Base-by-base conservation (phyloP, 805 yeast genomes). In the Metschnikowia continentalis region DNA sequence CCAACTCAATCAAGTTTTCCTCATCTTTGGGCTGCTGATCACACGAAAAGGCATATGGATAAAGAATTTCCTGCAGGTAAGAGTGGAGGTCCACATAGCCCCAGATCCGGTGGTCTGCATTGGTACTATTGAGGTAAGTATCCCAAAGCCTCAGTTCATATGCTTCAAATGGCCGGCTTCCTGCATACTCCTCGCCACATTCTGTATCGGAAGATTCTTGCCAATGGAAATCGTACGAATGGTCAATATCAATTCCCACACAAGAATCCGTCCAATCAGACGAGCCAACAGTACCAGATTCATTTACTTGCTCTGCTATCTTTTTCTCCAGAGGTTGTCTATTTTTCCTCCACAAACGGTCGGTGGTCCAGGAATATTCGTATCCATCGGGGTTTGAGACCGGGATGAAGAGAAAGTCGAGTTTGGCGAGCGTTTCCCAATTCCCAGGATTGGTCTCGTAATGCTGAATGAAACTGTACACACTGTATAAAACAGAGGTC, bases 321-420 rank as follows among this genome's bases (percentile, higher is more conserved):
- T 47, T 48, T 37, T 36, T 32, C 10, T 50, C 58, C n/a, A 50
- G 52, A 4, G 56, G 60, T 67, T 90, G 97, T 54, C 96, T 76
- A 67, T 89, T 90, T 62, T 90, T 90, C 42, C 94, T 73, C 97
- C 97, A 90, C 52, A 90, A 70, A 50, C 97, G 72, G 64, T 90
- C 96, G 26, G 70, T 62, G 2, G 74, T 75, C 96, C 97, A 90
- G 2, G 95, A 76, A 64, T 86, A 86, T 13, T 75, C 88, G 64
- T 90, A 90, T 0, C 97, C 97, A 68, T 90, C 97, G 1, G 96
- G 96, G 62, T 90, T 90, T 66, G 84, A 79, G 11, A 89, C 88
- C 0, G 97, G 97, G 32, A 90, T 76, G 56, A 90, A 82, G 33
- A 88, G 65, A 59, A 87, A 86, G 60, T 89, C 92, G 51, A 88